phyloP scores from a whole-genome alignment of 371 early-diverging fungal species.

The Mucor indicus region DNA sequence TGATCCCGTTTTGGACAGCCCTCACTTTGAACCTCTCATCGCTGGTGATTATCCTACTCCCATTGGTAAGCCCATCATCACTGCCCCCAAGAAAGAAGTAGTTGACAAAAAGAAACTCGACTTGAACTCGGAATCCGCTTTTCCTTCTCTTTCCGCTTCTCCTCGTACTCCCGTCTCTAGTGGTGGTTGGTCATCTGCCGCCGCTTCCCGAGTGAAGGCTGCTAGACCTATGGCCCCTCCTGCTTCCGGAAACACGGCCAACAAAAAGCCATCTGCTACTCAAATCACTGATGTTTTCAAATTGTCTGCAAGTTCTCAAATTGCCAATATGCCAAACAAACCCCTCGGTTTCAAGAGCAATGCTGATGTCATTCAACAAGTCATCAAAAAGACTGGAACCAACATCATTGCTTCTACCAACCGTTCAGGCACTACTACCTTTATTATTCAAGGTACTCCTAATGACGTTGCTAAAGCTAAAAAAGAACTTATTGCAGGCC shows the following conservation, averaged over 20 bases:
- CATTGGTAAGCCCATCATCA: slow-evolving; percentile 26
- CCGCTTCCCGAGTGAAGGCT: slow-evolving; percentile 54
- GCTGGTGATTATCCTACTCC: slow-evolving; percentile 46
- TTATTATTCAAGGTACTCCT: slow-evolving; percentile 79
- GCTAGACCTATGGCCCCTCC: slow-evolving; percentile 25
- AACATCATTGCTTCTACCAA: slow-evolving; percentile 85
- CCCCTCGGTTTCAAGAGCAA: slow-evolving; percentile 57
- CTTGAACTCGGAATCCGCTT: slow-evolving; percentile 64
- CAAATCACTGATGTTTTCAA: slow-evolving; percentile 62
- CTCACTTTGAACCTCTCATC: slow-evolving; percentile 39
- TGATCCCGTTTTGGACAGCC: slow-evolving; percentile 42
- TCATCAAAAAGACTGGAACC: slow-evolving; percentile 71
- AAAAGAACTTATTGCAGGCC: slow-evolving; percentile 69
- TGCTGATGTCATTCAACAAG: slow-evolving; percentile 71
- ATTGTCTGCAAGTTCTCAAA: slow-evolving; percentile 59
- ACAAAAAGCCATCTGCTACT: slow-evolving; percentile 18
- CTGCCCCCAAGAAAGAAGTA: slow-evolving; percentile 18
- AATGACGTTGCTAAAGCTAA: slow-evolving; percentile 79
- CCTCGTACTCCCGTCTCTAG: slow-evolving; percentile 42
- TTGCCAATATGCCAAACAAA: slow-evolving; percentile 38
- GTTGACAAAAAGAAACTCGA: slow-evolving; percentile 40
- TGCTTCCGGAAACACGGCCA: slow-evolving; percentile 12
- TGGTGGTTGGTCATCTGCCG: slow-evolving; percentile 49
- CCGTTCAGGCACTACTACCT: slow-evolving; percentile 75
- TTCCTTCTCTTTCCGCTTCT: slow-evolving; percentile 68